Conservation (phyloP, 345 rosid species). For the Boechera retrofracta region DNA sequence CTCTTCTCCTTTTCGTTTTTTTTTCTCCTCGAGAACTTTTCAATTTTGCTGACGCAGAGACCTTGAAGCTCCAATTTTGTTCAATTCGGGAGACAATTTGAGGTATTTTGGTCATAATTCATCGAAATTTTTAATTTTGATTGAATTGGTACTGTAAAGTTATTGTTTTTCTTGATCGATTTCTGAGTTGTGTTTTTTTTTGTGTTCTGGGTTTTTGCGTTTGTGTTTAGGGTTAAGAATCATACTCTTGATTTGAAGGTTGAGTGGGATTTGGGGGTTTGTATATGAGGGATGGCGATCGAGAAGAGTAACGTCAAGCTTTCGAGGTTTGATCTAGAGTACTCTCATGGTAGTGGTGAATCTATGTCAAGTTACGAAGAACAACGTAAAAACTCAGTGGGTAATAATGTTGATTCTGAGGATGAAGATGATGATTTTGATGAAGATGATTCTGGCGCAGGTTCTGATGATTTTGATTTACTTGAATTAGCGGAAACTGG, state of each 20-base stretch:
- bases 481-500: conserved; percentile 90
- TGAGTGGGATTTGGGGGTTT: conserved; percentile 26
- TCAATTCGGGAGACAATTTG: conserved; percentile 30
- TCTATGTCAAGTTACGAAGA: conserved; percentile 78
- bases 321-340: conserved; percentile 79
- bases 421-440: conserved; percentile 68
- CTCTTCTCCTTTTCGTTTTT: neutral
- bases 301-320: conserved; percentile 89
- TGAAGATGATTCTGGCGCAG: conserved; percentile 96
- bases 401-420: conserved; percentile 66
- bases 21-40: neutral
- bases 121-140: neutral
- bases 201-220: conserved; percentile 25
- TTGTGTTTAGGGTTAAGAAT: conserved; percentile 50
- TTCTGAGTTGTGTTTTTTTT: conserved; percentile 18
- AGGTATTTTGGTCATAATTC: conserved; percentile 47
- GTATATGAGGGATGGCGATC: conserved; percentile 70
- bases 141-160: conserved; percentile 28
- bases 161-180: conserved; percentile 13
- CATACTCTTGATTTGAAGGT: conserved; percentile 28
- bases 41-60: conserved; percentile 26
- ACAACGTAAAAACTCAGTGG: conserved; percentile 58
- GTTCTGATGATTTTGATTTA: conserved; percentile 96
- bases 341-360: conserved; percentile 80
- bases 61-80: conserved; percentile 32